Evolutionary conservation across 23 red algal species (phyloP).

Genomic region (Gracilaria caudata): DNA sequence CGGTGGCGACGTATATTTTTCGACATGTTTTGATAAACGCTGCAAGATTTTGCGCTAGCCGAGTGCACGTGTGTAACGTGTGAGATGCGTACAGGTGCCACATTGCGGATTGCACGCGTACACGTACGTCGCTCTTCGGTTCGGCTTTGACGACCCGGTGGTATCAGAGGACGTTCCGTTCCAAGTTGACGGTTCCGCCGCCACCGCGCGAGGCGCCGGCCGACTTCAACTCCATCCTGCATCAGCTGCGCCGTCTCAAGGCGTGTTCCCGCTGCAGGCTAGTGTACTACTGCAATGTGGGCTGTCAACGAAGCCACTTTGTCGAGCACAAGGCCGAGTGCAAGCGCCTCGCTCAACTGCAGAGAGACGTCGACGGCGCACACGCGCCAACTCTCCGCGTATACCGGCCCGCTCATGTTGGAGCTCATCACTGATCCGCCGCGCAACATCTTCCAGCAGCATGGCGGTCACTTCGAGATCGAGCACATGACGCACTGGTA

Average conservation of each 20-base stretch:
- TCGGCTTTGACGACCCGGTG: too few relatives aligned
- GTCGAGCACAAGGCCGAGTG: not conserved
- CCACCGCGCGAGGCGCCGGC: too few relatives aligned
- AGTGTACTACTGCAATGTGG: not conserved
- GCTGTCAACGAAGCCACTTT: not conserved
- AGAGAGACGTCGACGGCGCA: not conserved
- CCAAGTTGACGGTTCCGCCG: too few relatives aligned
- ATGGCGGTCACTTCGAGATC: not conserved
- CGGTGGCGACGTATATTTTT: not conserved
- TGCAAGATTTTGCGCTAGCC: too few relatives aligned
- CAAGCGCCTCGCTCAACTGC: not conserved
- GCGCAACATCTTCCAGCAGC: not conserved
- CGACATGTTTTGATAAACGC: too few relatives aligned
- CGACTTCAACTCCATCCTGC: too few relatives aligned
- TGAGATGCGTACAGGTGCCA: too few relatives aligned
- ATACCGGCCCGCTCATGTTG: not conserved
- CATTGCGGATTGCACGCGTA: too few relatives aligned
- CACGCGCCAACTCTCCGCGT: conserved; percentile 10
- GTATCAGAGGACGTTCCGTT: too few relatives aligned
- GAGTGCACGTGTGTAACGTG: too few relatives aligned
- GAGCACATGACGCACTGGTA: too few relatives aligned
- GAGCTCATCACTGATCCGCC: not conserved
- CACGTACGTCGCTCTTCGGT: too few relatives aligned
- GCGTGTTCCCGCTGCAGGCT: not conserved
- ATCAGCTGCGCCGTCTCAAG: not conserved